Evolutionary conservation across 495 filamentous ascomycete species (phyloP).

Genomic region (Glarea lozoyensis): DNA sequence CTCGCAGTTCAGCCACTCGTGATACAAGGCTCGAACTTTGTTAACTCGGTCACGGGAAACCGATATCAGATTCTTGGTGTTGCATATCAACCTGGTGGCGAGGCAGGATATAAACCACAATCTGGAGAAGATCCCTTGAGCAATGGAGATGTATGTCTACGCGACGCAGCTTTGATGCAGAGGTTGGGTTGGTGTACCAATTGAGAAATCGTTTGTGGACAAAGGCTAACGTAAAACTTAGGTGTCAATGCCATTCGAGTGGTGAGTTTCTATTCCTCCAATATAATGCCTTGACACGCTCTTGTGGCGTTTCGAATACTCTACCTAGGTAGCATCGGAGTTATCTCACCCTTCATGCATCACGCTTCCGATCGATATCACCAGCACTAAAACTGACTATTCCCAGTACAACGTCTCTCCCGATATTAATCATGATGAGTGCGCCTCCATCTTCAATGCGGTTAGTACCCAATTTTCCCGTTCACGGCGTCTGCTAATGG

Average conservation of each 20-base stretch:
- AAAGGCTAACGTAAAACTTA: conserved; percentile 16
- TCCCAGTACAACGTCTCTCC: conserved; percentile 95
- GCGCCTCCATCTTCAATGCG: conserved; percentile 84
- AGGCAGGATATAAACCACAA: conserved; percentile 61
- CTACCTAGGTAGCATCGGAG: too few relatives aligned
- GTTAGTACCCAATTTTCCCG: conserved; percentile 7
- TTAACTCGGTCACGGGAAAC: conserved; percentile 68
- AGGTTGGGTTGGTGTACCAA: conserved; percentile 47
- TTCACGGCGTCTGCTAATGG: conserved; percentile 6
- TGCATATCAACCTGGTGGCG: conserved; percentile 91
- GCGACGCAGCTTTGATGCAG: conserved; percentile 92
- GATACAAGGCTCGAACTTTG: conserved; percentile 71
- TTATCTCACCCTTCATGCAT: too few relatives aligned
- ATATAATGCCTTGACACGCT: too few relatives aligned
- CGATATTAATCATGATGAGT: conserved; percentile 74
- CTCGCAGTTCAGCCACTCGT: conserved; percentile 63
- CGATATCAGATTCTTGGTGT: conserved; percentile 86
- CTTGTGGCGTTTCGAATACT: too few relatives aligned
- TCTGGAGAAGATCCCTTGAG: conserved; percentile 62
- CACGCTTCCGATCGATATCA: too few relatives aligned
- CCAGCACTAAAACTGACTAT: too few relatives aligned
- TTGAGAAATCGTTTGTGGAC: background rate
- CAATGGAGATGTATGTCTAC: conserved; percentile 64
- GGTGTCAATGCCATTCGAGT: conserved; percentile 84
- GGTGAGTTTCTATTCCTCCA: too few relatives aligned